Evolutionary conservation across 805 yeast genomes (phyloP), one percentile per base, ranked within the genome.

Genomic region (Saccharomycopsis fodiens): DNA sequence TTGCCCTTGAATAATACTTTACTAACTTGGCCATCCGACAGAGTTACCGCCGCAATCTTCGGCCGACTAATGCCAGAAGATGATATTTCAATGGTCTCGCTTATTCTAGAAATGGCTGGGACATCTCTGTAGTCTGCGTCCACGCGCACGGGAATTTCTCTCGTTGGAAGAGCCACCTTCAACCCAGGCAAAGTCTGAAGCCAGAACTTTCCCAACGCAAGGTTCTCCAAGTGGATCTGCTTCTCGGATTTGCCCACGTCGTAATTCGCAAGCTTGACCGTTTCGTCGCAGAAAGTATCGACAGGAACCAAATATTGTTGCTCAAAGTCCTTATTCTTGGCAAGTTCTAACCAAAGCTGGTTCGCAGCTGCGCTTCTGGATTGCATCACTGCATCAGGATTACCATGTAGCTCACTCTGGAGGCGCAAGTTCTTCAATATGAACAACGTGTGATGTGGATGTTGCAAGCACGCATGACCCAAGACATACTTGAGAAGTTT

Each of bases 41-140:
- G 61, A 0, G 39, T 42, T 43, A 85, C 64, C 1, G 65, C 72
- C 42, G 81, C 68, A 42, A 94, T 82, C 58, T 91, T 91, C 0
- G 99, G 99, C 49, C 79, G 70, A 51, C 96, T 86, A 8, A 91
- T 62, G 2, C 99, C 99, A 0, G 93, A 77, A 0, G 79, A 54
- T 0, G 97, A 93, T n/a, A 86, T 69, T 0, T 61, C 51, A 1
- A 89, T 65, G 2, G 56, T 60, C 0, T 69, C 62, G 3, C 68
- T 70, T 2, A 85, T 71, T 0, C 55, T 51, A 0, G 51, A 36
- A 37, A 93, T 73, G 1, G 58, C 55, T 0, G 86, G 78, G 12
- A 15, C 6, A 10, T 57, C 45, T 1, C 55, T 44, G 55, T 84
- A 82, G 10, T 67, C 62, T 1, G 70, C 66, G 35, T 66, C 63